Conservation (phyloP, 805 yeast species). For the Ogataea philodendri region DNA sequence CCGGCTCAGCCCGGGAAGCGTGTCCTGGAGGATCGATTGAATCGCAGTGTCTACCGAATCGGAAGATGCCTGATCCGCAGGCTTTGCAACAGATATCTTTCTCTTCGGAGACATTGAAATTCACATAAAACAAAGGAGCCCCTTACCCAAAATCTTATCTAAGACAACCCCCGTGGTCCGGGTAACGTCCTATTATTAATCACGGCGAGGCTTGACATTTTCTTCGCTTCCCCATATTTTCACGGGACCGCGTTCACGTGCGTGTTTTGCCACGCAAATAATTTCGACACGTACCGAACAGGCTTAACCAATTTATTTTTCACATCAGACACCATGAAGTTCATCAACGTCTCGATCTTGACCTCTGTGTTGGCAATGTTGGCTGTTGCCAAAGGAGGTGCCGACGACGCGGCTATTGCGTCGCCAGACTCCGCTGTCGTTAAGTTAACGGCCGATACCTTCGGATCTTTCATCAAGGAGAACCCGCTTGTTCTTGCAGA, state of each 20-base stretch:
- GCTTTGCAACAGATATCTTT: background rate
- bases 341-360: slow-evolving; percentile 38
- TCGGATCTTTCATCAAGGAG: slow-evolving; percentile 59
- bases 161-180: background rate
- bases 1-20: slow-evolving; percentile 4
- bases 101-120: slow-evolving; percentile 8
- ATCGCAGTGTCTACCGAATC: background rate
- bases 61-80: no score
- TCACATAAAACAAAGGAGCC: slow-evolving; percentile 6
- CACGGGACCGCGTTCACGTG: slow-evolving; percentile 3
- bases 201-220: background rate
- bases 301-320: background rate
- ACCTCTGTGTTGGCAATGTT: slow-evolving; percentile 41
- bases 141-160: slow-evolving; percentile 1
- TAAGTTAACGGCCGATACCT: slow-evolving; percentile 64
- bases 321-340: slow-evolving; percentile 35
- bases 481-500: slow-evolving; percentile 83
- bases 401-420: slow-evolving; percentile 63
- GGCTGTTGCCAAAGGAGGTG: slow-evolving; percentile 25
- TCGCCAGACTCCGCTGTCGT: slow-evolving; percentile 86
- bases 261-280: slow-evolving; percentile 5
- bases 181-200: background rate
- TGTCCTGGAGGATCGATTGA: slow-evolving; percentile 5
- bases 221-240: slow-evolving; percentile 1
- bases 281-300: slow-evolving; percentile 6